Conservation (phyloP, 164 flowering plant species). For the Aristolochia fimbriata region DNA sequence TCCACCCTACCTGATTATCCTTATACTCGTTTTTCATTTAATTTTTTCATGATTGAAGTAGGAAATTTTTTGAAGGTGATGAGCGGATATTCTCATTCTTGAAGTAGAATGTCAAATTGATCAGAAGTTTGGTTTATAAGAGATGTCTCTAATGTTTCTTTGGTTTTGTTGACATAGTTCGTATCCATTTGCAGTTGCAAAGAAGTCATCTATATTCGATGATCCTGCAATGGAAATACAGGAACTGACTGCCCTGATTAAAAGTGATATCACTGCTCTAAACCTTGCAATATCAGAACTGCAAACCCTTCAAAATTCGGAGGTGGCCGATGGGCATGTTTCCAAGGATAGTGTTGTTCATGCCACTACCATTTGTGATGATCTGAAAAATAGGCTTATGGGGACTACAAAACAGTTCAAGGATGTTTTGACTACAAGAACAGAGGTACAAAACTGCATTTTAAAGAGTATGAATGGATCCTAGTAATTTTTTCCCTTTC, state of each 20-base stretch:
- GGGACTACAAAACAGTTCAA: slow-evolving; percentile 74
- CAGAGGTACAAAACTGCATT: slow-evolving; percentile 35
- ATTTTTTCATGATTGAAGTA: too few relatives aligned
- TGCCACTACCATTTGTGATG: slow-evolving; percentile 73
- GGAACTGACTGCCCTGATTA: slow-evolving; percentile 64
- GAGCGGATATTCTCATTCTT: too few relatives aligned
- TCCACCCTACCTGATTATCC: too few relatives aligned
- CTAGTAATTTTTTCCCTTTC: neutral
- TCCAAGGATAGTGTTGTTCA: slow-evolving; percentile 66
- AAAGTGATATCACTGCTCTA: slow-evolving; percentile 59
- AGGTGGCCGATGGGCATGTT: slow-evolving; percentile 45
- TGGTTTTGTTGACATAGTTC: slow-evolving; percentile 9
- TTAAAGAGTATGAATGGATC: neutral
- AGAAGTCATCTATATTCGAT: slow-evolving; percentile 78
- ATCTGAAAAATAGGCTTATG: slow-evolving; percentile 70
- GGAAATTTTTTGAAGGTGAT: too few relatives aligned
- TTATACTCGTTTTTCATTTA: too few relatives aligned
- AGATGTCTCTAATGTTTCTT: too few relatives aligned
- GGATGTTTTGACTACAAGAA: slow-evolving; percentile 67
- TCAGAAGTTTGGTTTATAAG: neutral
- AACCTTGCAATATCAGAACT: slow-evolving; percentile 59
- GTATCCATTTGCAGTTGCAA: slow-evolving; percentile 45
- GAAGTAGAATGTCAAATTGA: too few relatives aligned
- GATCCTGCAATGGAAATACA: slow-evolving; percentile 76
- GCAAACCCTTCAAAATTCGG: slow-evolving; percentile 56